Conservation (phyloP, 2,329 filamentous ascomycete genomes). For the Trichoderma brevicompactum region DNA sequence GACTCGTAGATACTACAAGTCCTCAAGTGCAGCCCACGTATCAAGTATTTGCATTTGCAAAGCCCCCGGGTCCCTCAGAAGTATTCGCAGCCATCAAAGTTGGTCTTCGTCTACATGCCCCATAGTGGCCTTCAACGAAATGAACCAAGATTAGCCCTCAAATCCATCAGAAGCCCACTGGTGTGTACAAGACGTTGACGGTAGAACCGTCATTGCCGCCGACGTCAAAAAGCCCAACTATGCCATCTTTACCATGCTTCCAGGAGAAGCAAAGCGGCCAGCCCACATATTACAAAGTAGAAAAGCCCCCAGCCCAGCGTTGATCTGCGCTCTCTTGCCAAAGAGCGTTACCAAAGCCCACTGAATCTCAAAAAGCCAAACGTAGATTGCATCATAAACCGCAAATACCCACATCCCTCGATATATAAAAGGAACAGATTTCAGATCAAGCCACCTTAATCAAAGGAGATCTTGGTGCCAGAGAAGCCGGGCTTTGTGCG, state of each 20-base stretch:
- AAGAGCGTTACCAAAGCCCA: constrained; percentile 60
- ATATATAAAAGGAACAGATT: constrained; percentile 48
- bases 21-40: constrained; percentile 22
- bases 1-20: not conserved
- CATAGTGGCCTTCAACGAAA: constrained; percentile 30
- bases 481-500: constrained; percentile 48
- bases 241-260: constrained; percentile 31
- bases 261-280: constrained; percentile 40
- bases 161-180: constrained; percentile 49
- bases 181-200: constrained; percentile 35
- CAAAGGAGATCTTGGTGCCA: constrained; percentile 80
- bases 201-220: constrained; percentile 37
- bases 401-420: constrained; percentile 52
- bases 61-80: constrained; percentile 48
- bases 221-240: constrained; percentile 43
- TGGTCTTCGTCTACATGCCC: constrained; percentile 38
- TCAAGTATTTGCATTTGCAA: constrained; percentile 35
- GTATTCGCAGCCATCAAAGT: constrained; percentile 43
- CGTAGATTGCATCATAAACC: constrained; percentile 58
- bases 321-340: constrained; percentile 53
- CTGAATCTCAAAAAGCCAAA: constrained; percentile 43
- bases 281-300: constrained; percentile 44
- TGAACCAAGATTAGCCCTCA: constrained; percentile 43
- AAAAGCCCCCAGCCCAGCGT: constrained; percentile 64
- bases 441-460: constrained; percentile 41